Base-by-base conservation (phyloP, 768 basidiomycete species). In the Leccinum subgranulosum region DNA sequence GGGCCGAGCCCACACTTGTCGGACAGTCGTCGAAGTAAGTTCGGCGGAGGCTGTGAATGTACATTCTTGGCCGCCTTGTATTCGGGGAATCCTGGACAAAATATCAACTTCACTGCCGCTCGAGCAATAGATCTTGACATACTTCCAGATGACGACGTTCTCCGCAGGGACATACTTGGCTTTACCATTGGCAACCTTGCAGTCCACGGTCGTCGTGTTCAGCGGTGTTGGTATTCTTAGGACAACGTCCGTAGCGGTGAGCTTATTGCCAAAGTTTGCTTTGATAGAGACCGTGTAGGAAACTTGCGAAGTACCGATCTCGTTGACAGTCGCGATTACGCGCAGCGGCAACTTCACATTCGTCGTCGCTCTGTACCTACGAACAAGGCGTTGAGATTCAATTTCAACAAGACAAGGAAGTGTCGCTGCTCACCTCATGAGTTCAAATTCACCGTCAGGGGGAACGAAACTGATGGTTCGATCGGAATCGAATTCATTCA, bases 81-180 rank as follows among this genome's bases (percentile, higher is more conserved):
- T 77, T 56, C 94, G 81, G 9, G 94, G 87, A 54, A 99, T 86
- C 74, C 96, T 98, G 61, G n/a, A 11, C 19, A 53, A 5, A 15
- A 14, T 25, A 19, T 68, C 3, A 63, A 53, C 33, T 31, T 54
- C 39, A 9, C 27, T 21, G n/a, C 15, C 50, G 17, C 50, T 25
- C 64, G 47, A 43, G 43, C 15, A 45, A 47, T 59, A 25, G 33
- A 27, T 10, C 46, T 4, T 4, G 17, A 81, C 96, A 66, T 72
- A 97, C 97, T 98, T 98, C 97, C 97, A 99, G 6, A 98, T 80
- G 49, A 98, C 90, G 28, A 96, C 83, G 62, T 99, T 99, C 75
- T 99, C 97, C 0, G 84, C 92, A 2, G 97, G 96, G 4, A 89
- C 89, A 66, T 98, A 99, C 73, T 99, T 99, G 3, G 95, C 97